Evolutionary conservation across 257 asterid species (phyloP).

Genomic region (Plantago elongata): DNA sequence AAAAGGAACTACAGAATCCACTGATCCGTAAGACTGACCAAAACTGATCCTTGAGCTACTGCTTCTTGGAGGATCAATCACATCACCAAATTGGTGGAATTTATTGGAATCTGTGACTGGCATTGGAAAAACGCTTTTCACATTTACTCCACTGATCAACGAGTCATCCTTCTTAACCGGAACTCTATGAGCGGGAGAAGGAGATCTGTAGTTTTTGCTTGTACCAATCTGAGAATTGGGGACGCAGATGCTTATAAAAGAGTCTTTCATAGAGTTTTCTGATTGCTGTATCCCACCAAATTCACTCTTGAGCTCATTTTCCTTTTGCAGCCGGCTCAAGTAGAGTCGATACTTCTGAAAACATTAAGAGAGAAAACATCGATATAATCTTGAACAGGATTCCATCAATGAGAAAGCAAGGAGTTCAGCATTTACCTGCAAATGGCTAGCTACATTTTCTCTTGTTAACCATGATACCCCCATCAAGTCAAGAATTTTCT

Average conservation of each 20-base stretch:
- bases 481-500: conserved; percentile 74
- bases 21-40: conserved; percentile 28
- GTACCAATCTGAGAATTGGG: conserved; percentile 23
- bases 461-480: conserved; percentile 65
- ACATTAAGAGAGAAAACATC: conserved; percentile 19
- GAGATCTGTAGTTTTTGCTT: conserved; percentile 25
- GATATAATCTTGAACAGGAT: neutral
- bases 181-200: conserved; percentile 14
- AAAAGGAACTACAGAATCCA: conserved; percentile 33
- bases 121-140: conserved; percentile 29
- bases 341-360: conserved; percentile 87
- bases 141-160: conserved; percentile 26
- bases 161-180: conserved; percentile 27
- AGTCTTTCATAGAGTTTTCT: conserved; percentile 38
- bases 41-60: conserved; percentile 27
- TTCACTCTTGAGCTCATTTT: conserved; percentile 44
- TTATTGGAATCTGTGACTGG: conserved; percentile 29
- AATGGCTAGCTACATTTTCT: conserved; percentile 77
- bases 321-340: conserved; percentile 72
- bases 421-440: conserved; percentile 43
- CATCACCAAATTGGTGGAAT: conserved; percentile 20
- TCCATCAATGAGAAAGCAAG: neutral
- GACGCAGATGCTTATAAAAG: conserved; percentile 28
- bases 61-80: conserved; percentile 31
- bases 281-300: conserved; percentile 35